Base-by-base conservation (phyloP, 208 protist genomes). In the Herpetomonas samuelpessoai region DNA sequence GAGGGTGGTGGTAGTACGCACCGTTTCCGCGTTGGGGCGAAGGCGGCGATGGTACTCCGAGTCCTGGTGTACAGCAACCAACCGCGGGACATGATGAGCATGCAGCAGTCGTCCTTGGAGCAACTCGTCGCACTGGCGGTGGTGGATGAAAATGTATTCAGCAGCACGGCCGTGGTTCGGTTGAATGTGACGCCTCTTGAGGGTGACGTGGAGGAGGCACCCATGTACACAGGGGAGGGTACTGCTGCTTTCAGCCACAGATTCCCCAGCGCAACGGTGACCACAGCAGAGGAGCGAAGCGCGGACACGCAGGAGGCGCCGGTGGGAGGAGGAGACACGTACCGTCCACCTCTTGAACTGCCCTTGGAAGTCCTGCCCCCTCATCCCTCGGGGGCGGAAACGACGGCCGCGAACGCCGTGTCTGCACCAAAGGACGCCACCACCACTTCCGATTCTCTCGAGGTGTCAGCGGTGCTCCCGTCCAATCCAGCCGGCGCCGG, bases 101-200 rank as follows among this genome's bases (percentile, higher is more conserved):
- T 82, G 10, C 73, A 72, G 21, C 61, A 75, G 19, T 68, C 78
- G 7, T 76, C 62, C 35, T 64, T 90, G 28, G 88, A 95, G 69
- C 75, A 91, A 71, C 69, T 58, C 14, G 71, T 92, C 35, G 76
- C 71, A 16, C 46, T 95, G 6, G 81, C 71, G 3, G 65, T 90
- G 2, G 71, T 91, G 51, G 88, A 95, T 65, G 74, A 92, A 45
- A 81, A 74, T 53, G 78, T 88, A n/a, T 64, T 81, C 1, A 86
- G 77, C 68, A 90, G 79, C 62, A 62, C 77, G 10, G 62, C 54
- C 48, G 62, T 83, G 0, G 73, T 78, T 10, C 82, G 83, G n/a
- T 71, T 95, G n/a, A 77, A 61, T 41, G 60, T 84, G 24, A 61
- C 41, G 3, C 56, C 56, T 9, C 51, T 61, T 18, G 56, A 51